Evolutionary conservation across 2,329 filamentous ascomycete genomes (phyloP), one percentile per base, ranked within the genome.

Genomic region (Aureobasidium sp.): DNA sequence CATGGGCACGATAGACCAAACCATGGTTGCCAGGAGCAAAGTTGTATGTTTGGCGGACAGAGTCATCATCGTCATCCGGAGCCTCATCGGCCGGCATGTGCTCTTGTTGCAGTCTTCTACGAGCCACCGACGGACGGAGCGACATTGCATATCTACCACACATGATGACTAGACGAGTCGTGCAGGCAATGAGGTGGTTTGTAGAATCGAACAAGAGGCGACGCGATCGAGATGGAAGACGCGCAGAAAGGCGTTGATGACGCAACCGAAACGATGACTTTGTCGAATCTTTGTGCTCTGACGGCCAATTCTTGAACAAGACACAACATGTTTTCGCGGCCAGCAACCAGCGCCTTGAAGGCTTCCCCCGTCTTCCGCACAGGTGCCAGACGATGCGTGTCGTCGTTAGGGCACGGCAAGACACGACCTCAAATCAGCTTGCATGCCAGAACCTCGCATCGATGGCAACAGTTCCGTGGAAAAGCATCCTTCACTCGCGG

Each of bases 11-110:
- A 66, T 95, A 95, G 22, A 97, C 87, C 21, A 93, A 75, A 29
- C 93, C 91, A 63, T 86, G 78, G 57, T 89, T 87, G 0, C 90
- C 87, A 0, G 93, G 93, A 0, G 91, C 89, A 65, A 98, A 94
- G 67, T 97, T 97, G 72, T 94, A 95, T 30, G 80, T 89, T 64
- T 88, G 86, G 32, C 86, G 80, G 29, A 82, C 71, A 41, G 74
- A 79, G 16, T 88, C 81, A 60, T 95, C 88, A 19, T 89, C 83
- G 61, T 95, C 88, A 3, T 79, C 78, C 0, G 88, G 87, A 1
- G 79, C 81, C 12, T 63, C 62, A 54, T 84, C 77, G 2, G 88
- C 81, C 2, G 77, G 79, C 80, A 95, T 87, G 57, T 84, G 76
- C 61, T 89, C 79, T 30, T 89, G 77, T 62, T 87, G 78, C 6